Evolutionary conservation across 148 eudicot species (phyloP).

Genomic region (Spergularia marina): DNA sequence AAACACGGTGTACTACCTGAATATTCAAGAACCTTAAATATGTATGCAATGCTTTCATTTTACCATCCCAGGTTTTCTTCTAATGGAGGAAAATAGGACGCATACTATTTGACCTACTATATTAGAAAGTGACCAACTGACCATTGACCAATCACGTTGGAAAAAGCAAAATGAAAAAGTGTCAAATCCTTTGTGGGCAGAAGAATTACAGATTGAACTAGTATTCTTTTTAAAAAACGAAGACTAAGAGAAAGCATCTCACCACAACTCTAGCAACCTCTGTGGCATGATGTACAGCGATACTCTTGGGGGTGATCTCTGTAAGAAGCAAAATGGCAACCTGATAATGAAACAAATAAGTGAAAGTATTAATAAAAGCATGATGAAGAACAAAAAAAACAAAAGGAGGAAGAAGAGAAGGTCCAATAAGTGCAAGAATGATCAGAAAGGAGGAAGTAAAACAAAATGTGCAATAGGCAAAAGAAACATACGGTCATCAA

Average conservation of each 20-base stretch:
- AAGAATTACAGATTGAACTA: not conserved
- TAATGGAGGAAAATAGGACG: not conserved
- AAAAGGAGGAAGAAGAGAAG: not conserved
- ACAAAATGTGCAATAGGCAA: not conserved
- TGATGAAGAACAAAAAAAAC: not conserved
- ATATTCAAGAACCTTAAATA: not conserved
- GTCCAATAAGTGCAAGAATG: not conserved
- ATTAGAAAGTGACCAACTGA: not conserved
- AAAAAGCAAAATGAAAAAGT: not conserved
- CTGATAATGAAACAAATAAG: conserved; percentile 35
- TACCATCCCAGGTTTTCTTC: not conserved
- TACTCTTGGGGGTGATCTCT: conserved; percentile 99
- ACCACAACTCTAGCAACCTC: conserved; percentile 99
- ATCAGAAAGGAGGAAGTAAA: not conserved
- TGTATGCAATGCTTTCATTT: not conserved
- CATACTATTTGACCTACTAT: not conserved
- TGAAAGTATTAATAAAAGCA: not conserved
- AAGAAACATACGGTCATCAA: conserved; percentile 78
- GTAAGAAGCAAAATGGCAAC: conserved; percentile 94
- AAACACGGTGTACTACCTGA: not conserved
- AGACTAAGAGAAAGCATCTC: conserved; percentile 30
- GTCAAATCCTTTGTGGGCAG: not conserved
- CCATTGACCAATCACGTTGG: not conserved
- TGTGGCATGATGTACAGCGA: conserved; percentile 97
- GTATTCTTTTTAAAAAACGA: not conserved